phyloP scores from a whole-genome alignment of 768 basidiomycete genomes.

The Suillus tomentosus region DNA sequence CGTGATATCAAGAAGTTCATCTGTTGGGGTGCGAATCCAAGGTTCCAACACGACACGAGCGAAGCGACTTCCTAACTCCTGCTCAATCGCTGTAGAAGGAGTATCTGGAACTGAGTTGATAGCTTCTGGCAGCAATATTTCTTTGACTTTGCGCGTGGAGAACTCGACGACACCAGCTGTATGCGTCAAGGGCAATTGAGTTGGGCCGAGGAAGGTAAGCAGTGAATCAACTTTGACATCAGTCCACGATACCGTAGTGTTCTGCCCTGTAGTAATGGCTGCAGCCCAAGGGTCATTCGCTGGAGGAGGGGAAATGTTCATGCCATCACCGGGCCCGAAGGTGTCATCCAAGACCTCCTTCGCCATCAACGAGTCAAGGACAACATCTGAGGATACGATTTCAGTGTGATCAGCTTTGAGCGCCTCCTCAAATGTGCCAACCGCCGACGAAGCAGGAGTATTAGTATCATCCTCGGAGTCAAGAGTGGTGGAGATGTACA shows the following conservation, averaged over 20 bases:
- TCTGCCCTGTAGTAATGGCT: slow-evolving; percentile 24
- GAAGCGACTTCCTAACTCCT: slow-evolving; percentile 42
- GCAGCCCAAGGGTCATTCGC: slow-evolving; percentile 28
- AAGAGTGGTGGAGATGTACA: slow-evolving; percentile 21
- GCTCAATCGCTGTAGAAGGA: slow-evolving; percentile 37
- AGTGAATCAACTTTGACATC: slow-evolving; percentile 32
- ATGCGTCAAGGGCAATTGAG: slow-evolving; percentile 58
- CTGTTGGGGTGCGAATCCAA: slow-evolving; percentile 41
- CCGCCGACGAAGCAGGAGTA: slow-evolving; percentile 7
- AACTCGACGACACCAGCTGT: slow-evolving; percentile 63
- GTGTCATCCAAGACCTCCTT: slow-evolving; percentile 34
- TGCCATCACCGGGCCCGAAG: slow-evolving; percentile 20
- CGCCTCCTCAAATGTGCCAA: slow-evolving; percentile 38
- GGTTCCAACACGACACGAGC: slow-evolving; percentile 53
- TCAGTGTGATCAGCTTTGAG: slow-evolving; percentile 38
- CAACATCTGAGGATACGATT: slow-evolving; percentile 23
- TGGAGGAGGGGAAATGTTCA: slow-evolving; percentile 23
- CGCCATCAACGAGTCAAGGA: slow-evolving; percentile 32
- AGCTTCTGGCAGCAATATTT: slow-evolving; percentile 40
- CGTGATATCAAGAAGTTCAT: slow-evolving; percentile 38
- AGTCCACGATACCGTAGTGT: slow-evolving; percentile 32
- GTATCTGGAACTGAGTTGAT: background rate
- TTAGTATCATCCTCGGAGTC: slow-evolving; percentile 2
- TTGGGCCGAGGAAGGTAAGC: slow-evolving; percentile 52
- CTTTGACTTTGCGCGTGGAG: slow-evolving; percentile 58